Base-by-base conservation (phyloP, 441 rosid species). In the Pelargonium myrrhifolium region DNA sequence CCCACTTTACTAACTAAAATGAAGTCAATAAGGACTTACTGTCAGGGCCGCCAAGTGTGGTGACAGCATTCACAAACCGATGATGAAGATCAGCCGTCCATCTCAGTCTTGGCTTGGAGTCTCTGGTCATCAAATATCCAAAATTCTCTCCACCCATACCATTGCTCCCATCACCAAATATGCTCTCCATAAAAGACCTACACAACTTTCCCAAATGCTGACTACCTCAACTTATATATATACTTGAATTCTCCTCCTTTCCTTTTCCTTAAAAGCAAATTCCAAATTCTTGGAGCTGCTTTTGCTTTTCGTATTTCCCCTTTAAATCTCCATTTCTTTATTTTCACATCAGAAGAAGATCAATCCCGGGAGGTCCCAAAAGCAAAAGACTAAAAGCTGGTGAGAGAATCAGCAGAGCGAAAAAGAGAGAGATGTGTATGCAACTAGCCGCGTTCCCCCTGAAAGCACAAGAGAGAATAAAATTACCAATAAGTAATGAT, bases 51-150 rank as follows among this genome's bases (percentile, higher is more conserved):
- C 93, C 93, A 17, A 87, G 93, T 68, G 80, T 81, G 9, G 90
- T 76, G 68, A 87, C 89, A 55, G 93, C 90, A 39, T 83, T 88
- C 59, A 87, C 87, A 61, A 87, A 87, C 45, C 88, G 80, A 58
- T 87, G 86, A 49, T 87, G 93, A 65, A 87, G 93, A 77, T 87
- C 90, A 18, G 89, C 76, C 10, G 93, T 85, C 93, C 93, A 87
- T 65, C 93, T 68, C 0, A 87, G 77, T 69, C 93, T 70, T 0
- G 90, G 90, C 76, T 84, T 87, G 11, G 87, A 88, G 72, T 87
- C 93, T 83, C 98, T 86, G 0, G 86, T 88, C 93, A 88, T 82
- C 79, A 85, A 87, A 47, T 77, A 80, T 31, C 73, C 78, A 2
- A 76, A 71, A 21, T 42, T 68, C 53, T 72, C 82, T 28, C 67